Evolutionary conservation across 371 early-diverging fungal genomes (phyloP), one percentile per base, ranked within the genome.

Genomic region (Mortierella sp.): DNA sequence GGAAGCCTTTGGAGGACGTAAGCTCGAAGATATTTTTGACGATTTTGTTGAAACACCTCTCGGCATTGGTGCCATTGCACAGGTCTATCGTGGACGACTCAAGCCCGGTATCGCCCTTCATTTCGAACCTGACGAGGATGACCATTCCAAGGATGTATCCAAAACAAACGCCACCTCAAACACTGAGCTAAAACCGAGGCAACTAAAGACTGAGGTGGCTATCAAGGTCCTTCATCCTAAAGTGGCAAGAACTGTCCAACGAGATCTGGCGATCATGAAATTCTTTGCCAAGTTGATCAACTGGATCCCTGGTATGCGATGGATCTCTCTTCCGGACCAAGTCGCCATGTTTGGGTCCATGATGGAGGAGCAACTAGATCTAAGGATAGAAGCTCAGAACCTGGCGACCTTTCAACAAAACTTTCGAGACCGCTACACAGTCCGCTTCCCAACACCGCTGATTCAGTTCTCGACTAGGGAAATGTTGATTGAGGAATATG

Each of bases 21-120:
- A 82, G 19, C 73, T 97, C 5, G 90, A 92, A 25, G 88, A 92
- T 25, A 79, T 95, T 7, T 96, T 98, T 84, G 89, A 89, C 29
- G 83, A 84, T 37, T 90, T 97, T 64, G 90, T 94, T 21, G 83
- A 85, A 30, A 81, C 72, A 0, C 96, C 97, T 0, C 84, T 98
- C 5, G 99, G 99, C 0, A 94, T 95, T 11, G 98, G 99, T 1
- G 97, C 97, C 6, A 96, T 99, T 73, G 97, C 98, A 0, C 98
- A 98, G 83, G 99, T 98, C 66, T 89, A 92, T 70, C 76, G 88
- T 30, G 94, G 92, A 18, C 84, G 85, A 48, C 72, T 94, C 6
- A 84, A 81, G 50, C 90, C 87, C 0, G 74, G 84, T 1, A 79
- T 87, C 25, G 75, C 88, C 4, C 47, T 84, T 26, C 80, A 79